Evolutionary conservation across 179 eudicot species (phyloP), one percentile per base, ranked within the genome.

Genomic region (Drosera spatulata): DNA sequence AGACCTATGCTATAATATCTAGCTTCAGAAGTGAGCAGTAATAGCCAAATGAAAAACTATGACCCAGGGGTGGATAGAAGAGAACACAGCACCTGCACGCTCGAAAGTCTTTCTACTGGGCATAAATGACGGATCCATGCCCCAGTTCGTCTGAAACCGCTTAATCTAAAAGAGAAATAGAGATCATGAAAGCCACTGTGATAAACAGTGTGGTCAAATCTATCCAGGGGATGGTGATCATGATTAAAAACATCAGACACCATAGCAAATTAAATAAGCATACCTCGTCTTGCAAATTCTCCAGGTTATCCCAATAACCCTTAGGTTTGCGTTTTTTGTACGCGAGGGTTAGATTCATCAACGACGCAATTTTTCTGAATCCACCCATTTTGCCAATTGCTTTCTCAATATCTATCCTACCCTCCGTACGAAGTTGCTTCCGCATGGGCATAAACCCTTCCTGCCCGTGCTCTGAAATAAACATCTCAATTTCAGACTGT

Each of bases 381-480:
- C 98, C 98, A 4, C 98, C 98, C 96, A 84, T 93, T 62, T 88
- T 87, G 41, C 88, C 82, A 61, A 93, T 93, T 58, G 99, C 99
- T 78, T 93, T 93, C 79, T 93, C 99, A 67, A 93, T 89, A 66
- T 93, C 99, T 56, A 89, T 86, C 65, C 99, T 77, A 14, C 96
- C 88, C 68, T 93, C 84, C 77, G 72, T 62, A 39, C 99, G 75
- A 39, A 93, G 87, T 63, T 89, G 99, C 72, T 89, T 93, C 73
- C 99, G 82, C 99, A 93, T 89, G 60, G 99, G 99, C 99, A 93
- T 93, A 75, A 93, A 93, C 39, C 96, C 99, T 67, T 93, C 95
- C 66, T 86, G 96, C 50, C 99, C 99, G 55, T 84, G 75, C 62
- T 82, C 86, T 42, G 85, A 68, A 62, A 93, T 87, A 68, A 86